Evolutionary conservation across 2,329 filamentous ascomycete genomes (phyloP), one percentile per base, ranked within the genome.

Genomic region (Fusarium subglutinans): DNA sequence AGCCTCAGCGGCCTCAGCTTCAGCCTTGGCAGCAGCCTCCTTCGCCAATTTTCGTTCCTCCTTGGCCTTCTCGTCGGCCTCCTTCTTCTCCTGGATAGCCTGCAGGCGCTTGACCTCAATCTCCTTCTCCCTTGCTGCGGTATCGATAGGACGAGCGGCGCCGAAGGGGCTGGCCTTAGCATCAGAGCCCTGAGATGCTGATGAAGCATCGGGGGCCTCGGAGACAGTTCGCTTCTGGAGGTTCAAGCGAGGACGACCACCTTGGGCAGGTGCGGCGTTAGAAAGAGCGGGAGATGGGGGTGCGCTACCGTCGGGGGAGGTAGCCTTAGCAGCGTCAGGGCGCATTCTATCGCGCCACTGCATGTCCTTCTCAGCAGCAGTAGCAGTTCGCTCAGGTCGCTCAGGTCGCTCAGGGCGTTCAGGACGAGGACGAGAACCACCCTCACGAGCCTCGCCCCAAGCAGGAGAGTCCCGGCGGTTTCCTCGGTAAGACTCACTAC

Each of bases 311-410:
- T 96, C 93, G 60, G 92, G 92, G 43, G 88, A 89, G 28, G 91
- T 88, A 18, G 92, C 91, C 82, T 90, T 90, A 55, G 83, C 82
- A 79, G 84, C 82, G 78, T 97, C 95, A n/a, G 96, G 94, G 76
- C 91, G 93, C 95, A 98, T 98, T 83, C 90, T 93, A 76, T 89
- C 88, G 78, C 96, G 93, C 96, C 96, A 99, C 84, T 97, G 92
- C 84, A 91, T 97, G 82, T 98, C 96, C 80, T 94, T 90, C 69
- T 99, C 96, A 56, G 96, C 93, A 45, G 96, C 96, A 64, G 94
- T 98, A 28, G 93, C 93, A 57, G 88, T 88, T 77, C 94, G 90
- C 81, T 88, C 88, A 18, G 91, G 90, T 77, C 94, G 90, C 81
- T 88, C 88, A 18, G 91, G 90, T 70, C 91, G 90, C 78, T 95